phyloP scores from a whole-genome alignment of 805 yeast species.

The Kregervanrija delftensis region DNA sequence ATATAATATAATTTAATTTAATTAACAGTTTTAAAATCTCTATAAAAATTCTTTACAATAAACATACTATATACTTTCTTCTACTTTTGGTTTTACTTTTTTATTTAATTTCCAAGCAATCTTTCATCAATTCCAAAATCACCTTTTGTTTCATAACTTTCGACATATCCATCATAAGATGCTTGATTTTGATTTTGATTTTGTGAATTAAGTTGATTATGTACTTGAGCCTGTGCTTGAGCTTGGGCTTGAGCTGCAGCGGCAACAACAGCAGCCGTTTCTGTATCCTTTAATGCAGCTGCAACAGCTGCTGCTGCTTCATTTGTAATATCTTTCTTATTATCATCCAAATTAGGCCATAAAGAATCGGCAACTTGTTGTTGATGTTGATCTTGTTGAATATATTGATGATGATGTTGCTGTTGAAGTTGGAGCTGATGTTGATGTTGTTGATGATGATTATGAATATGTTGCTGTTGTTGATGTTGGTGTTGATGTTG shows the following conservation, averaged over 20 bases:
- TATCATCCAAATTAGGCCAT: background rate
- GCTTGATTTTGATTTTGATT: conserved; percentile 7
- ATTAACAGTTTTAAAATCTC: too few relatives aligned
- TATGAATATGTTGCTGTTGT: background rate
- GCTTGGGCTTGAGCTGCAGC: conserved; percentile 9
- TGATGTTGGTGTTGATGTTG: background rate
- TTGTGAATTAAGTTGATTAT: conserved; percentile 5
- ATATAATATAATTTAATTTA: too few relatives aligned
- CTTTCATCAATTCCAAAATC: conserved; percentile 25
- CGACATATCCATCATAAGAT: conserved; percentile 10
- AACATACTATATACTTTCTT: too few relatives aligned
- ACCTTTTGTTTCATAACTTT: conserved; percentile 11
- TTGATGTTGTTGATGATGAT: conserved; percentile 2
- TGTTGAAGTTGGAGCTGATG: conserved; percentile 3
- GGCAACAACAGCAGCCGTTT: conserved; percentile 22
- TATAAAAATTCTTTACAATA: too few relatives aligned
- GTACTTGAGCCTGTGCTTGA: conserved; percentile 3
- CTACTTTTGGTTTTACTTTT: background rate
- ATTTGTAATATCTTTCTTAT: conserved; percentile 10
- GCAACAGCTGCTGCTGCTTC: conserved; percentile 9
- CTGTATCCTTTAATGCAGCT: conserved; percentile 9
- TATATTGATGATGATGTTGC: conserved; percentile 1
- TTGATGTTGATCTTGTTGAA: conserved; percentile 11
- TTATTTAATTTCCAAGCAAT: conserved; percentile 8
- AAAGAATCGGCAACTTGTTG: conserved; percentile 4